Percentiles rank a stretch among this genome's conserved stretches.
These are phyloP conservation scores for Lentinula lateritia DNA, from an alignment of 768 basidiomycete species.

Conservation along the genomic window DNA sequence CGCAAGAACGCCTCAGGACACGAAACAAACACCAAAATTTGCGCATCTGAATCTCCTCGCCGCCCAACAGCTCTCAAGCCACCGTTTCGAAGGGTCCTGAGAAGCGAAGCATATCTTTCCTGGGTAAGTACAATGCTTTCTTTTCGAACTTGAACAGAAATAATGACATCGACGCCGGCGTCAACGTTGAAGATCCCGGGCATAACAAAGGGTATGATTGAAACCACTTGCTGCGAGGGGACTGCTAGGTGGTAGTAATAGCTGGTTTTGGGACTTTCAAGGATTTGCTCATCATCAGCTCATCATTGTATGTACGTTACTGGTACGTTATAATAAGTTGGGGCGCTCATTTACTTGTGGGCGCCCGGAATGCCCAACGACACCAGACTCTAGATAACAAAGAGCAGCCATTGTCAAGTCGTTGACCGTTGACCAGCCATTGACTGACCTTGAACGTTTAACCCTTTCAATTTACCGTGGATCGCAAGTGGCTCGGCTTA, in stretches of 20 bases:
- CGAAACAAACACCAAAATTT: constrained; percentile 71
- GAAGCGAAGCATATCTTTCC: constrained; percentile 60
- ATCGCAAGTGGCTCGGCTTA: too few relatives aligned
- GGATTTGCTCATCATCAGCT: too few relatives aligned
- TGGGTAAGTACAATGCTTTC: constrained; percentile 60
- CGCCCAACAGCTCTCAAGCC: constrained; percentile 70
- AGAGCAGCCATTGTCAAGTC: too few relatives aligned
- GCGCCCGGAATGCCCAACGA: too few relatives aligned
- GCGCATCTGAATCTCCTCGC: constrained; percentile 66
- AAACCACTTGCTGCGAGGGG: too few relatives aligned
- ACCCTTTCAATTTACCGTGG: too few relatives aligned
- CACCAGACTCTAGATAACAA: too few relatives aligned
- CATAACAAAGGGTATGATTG: background rate
- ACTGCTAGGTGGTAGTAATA: too few relatives aligned
- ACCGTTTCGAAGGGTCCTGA: constrained; percentile 52
- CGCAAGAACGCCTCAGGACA: constrained; percentile 61
- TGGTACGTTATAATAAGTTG: background rate
- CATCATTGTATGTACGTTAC: background rate
- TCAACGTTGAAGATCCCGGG: background rate
- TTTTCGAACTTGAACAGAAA: constrained; percentile 52
- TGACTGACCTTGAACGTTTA: too few relatives aligned
- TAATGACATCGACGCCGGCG: constrained; percentile 61
- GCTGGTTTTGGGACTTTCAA: too few relatives aligned
- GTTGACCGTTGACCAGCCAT: too few relatives aligned
- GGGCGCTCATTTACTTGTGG: background rate